These are phyloP conservation scores for Passalora sequoiae DNA, from an alignment of 2,329 filamentous ascomycete species.

Conservation along the genomic window DNA sequence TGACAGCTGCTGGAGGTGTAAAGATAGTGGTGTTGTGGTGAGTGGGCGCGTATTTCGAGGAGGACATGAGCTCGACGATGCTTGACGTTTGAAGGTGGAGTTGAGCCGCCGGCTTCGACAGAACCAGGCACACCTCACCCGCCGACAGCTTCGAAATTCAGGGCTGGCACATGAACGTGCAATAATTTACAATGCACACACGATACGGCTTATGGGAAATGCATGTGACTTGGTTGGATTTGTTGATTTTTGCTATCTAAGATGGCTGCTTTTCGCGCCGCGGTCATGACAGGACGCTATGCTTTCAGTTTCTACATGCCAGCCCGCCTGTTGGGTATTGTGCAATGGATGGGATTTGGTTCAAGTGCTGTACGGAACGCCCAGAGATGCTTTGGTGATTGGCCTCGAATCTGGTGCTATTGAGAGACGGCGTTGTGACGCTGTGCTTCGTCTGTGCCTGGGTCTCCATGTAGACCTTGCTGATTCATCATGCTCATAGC, in stretches of 20 bases:
- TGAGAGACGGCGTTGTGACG: too few relatives aligned
- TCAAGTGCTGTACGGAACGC: conserved; percentile 25
- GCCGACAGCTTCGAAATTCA: too few relatives aligned
- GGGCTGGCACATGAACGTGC: too few relatives aligned
- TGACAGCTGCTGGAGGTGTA: not conserved
- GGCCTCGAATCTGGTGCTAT: conserved; percentile 4
- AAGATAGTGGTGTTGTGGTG: not conserved
- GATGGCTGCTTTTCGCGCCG: conserved; percentile 11
- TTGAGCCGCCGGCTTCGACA: not conserved
- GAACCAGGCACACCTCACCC: not conserved
- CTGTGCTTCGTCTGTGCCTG: too few relatives aligned
- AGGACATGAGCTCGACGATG: not conserved
- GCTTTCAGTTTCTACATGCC: conserved; percentile 6
- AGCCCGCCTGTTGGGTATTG: conserved; percentile 21
- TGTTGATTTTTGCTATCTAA: conserved; percentile 27
- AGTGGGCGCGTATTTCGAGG: not conserved
- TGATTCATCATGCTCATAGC: too few relatives aligned
- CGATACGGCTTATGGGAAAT: too few relatives aligned
- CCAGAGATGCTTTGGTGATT: conserved; percentile 21
- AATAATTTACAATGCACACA: too few relatives aligned
- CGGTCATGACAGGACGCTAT: conserved; percentile 4
- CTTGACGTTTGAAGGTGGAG: not conserved
- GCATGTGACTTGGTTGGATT: too few relatives aligned
- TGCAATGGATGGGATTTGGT: conserved; percentile 17
- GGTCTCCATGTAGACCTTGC: too few relatives aligned